A percentile compares a stretch with the other conserved stretches of the same genome.
These are phyloP conservation scores for Karstenula rhodostoma DNA, from an alignment of 2,329 filamentous ascomycete species.

Conservation along the genomic window DNA sequence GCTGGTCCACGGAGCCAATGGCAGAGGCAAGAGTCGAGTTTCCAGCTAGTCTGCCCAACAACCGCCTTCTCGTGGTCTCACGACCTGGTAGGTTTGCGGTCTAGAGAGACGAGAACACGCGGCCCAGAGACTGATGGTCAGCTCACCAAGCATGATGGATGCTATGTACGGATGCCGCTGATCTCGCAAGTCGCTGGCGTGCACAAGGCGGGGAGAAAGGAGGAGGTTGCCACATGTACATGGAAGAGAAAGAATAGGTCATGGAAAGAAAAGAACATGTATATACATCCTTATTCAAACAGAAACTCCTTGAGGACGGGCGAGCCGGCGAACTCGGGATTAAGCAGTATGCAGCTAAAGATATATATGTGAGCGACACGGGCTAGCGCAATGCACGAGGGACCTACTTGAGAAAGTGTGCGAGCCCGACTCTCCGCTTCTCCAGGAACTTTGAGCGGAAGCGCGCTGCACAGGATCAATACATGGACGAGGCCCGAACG, in stretches of 20 bases:
- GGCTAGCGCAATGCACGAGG: conserved; percentile 29
- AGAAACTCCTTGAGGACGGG: conserved; percentile 91
- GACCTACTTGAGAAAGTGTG: conserved; percentile 91
- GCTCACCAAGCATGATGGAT: background rate
- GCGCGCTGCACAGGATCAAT: conserved; percentile 54
- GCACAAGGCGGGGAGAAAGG: background rate
- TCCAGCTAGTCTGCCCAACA: background rate
- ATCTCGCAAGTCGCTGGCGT: background rate
- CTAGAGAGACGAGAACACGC: no score
- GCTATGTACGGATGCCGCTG: background rate
- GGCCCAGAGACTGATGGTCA: background rate
- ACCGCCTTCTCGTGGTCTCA: no score
- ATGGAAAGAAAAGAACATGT: no score
- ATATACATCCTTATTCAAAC: conserved; percentile 61
- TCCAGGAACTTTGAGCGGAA: conserved; percentile 88
- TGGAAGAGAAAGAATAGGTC: background rate
- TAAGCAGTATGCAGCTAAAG: conserved; percentile 82
- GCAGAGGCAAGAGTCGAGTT: background rate
- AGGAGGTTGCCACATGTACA: background rate
- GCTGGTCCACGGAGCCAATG: background rate
- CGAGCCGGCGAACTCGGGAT: conserved; percentile 93
- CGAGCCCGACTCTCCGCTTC: conserved; percentile 79
- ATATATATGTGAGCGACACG: conserved; percentile 34
- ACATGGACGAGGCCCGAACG: conserved; percentile 15
- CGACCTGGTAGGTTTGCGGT: no score